Evolutionary conservation across 2,329 filamentous ascomycete genomes (phyloP).

Genomic region (Trichoderma gracile): DNA sequence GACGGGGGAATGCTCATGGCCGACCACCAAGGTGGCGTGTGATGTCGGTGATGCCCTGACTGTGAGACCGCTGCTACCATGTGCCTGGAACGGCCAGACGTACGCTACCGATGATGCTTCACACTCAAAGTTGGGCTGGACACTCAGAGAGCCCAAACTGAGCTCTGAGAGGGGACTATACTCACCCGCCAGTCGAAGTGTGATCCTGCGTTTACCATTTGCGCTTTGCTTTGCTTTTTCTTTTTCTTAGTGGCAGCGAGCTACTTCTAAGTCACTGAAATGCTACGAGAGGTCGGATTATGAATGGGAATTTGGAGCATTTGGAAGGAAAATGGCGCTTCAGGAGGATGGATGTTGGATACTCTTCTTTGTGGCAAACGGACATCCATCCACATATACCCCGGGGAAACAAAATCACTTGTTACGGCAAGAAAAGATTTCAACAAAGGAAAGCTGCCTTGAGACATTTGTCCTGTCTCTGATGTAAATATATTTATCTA

Average conservation of each 20-base stretch:
- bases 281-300: background rate
- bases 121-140: background rate
- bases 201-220: background rate
- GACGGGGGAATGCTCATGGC: constrained; percentile 43
- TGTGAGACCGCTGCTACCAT: background rate
- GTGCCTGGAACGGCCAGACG: background rate
- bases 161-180: background rate
- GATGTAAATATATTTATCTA: background rate
- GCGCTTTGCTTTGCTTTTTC: background rate
- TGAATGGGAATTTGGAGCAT: constrained; percentile 1
- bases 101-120: background rate
- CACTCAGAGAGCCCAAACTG: background rate
- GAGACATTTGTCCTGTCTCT: no score
- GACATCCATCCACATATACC: constrained; percentile 23
- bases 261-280: background rate
- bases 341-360: constrained; percentile 6
- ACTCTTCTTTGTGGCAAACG: constrained; percentile 13
- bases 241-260: background rate
- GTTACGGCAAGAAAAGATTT: no score
- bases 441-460: no score
- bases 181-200: background rate
- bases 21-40: constrained; percentile 30
- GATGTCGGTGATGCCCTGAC: background rate
- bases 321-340: constrained; percentile 16
- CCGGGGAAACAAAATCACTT: background rate